Conservation (phyloP, 2,329 filamentous ascomycete genomes). For the Eutypa lata region DNA sequence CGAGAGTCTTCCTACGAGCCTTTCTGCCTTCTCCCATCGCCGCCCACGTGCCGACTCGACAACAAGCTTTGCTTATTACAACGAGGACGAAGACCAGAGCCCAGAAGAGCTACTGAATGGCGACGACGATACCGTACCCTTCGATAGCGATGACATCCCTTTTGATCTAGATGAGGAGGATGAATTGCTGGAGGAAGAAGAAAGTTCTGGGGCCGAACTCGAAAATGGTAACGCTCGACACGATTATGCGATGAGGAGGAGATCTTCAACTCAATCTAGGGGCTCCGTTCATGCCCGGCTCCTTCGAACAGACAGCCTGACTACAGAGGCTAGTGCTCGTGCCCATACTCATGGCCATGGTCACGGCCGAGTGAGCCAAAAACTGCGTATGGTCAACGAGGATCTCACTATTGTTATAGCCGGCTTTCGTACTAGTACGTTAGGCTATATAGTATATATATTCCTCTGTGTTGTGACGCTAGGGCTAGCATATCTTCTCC, state of each 20-base stretch:
- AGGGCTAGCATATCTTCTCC: constrained; percentile 77
- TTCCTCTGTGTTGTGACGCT: constrained; percentile 67
- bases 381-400: constrained; percentile 89
- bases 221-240: constrained; percentile 38
- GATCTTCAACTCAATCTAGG: constrained; percentile 59
- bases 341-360: constrained; percentile 19
- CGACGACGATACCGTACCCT: constrained; percentile 28
- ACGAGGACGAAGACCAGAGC: constrained; percentile 56
- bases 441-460: constrained; percentile 68
- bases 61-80: constrained; percentile 86
- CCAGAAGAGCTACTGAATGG: constrained; percentile 36
- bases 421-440: constrained; percentile 75
- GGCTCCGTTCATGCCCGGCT: constrained; percentile 61
- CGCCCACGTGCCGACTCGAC: constrained; percentile 78
- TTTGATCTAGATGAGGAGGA: constrained; percentile 25
- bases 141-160: constrained; percentile 30
- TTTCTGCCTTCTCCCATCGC: constrained; percentile 87
- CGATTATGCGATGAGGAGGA: constrained; percentile 53
- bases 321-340: constrained; percentile 64
- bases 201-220: constrained; percentile 39
- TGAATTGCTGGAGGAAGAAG: constrained; percentile 19
- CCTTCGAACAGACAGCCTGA: constrained; percentile 66
- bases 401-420: constrained; percentile 92
- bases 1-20: constrained; percentile 91
- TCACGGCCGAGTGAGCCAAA: constrained; percentile 72